phyloP scores from a whole-genome alignment of 768 basidiomycete species.

The Daedalea quercina region DNA sequence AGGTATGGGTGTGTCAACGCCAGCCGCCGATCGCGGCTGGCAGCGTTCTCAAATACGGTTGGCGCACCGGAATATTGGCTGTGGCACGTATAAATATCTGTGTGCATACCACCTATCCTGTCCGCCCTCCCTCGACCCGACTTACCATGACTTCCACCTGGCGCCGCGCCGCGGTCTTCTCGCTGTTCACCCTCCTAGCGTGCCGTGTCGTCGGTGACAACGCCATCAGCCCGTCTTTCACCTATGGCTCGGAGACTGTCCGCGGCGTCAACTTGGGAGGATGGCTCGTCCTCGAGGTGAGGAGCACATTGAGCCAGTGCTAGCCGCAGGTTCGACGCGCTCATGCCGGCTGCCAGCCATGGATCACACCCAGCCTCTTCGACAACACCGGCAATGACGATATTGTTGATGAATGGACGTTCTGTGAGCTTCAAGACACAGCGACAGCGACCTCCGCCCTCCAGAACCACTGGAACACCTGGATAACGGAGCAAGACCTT shows the following conservation, averaged over 20 bases:
- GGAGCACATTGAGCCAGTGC: constrained; percentile 7
- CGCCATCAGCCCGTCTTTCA: constrained; percentile 48
- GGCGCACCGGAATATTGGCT: not conserved
- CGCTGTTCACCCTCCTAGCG: constrained; percentile 22
- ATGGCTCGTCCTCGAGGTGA: constrained; percentile 49
- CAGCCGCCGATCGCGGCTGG: not conserved
- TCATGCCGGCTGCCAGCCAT: constrained; percentile 37
- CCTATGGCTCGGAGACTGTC: constrained; percentile 68
- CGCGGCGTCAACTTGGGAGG: constrained; percentile 82
- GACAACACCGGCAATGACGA: constrained; percentile 49
- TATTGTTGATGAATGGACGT: constrained; percentile 78
- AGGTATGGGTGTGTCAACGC: not conserved
- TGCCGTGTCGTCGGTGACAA: constrained; percentile 15
- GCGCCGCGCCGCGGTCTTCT: constrained; percentile 10
- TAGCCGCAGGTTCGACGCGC: constrained; percentile 17
- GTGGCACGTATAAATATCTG: not conserved
- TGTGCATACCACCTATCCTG: not conserved
- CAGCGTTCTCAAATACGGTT: not conserved
- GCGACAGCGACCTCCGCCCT: constrained; percentile 44
- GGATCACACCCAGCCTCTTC: constrained; percentile 75
- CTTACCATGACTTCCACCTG: constrained; percentile 14
- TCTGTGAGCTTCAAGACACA: constrained; percentile 53
- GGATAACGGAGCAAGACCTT: constrained; percentile 79
- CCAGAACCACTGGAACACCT: constrained; percentile 65
- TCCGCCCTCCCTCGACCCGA: constrained; percentile 4